These are phyloP conservation scores for Claviceps purpurea DNA, from an alignment of 2,329 filamentous ascomycete species.

Conservation along the genomic window DNA sequence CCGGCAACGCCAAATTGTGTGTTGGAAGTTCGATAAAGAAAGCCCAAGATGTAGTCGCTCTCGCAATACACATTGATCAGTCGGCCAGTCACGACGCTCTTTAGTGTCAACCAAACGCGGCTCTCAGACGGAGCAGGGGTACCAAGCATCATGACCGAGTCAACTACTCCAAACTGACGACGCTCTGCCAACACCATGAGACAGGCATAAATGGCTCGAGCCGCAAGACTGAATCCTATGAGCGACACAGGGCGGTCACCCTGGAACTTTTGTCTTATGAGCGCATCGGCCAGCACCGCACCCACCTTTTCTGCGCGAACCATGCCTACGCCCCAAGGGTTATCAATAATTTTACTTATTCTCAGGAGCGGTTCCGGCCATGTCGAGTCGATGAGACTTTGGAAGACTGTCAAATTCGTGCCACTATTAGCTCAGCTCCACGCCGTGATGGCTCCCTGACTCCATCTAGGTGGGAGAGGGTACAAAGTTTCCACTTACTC, in stretches of 20 bases:
- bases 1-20: slow-evolving; percentile 77
- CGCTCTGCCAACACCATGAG: slow-evolving; percentile 68
- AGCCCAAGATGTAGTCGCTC: slow-evolving; percentile 77
- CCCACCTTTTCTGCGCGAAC: slow-evolving; percentile 61
- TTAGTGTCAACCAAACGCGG: slow-evolving; percentile 62
- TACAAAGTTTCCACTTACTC: slow-evolving; percentile 24
- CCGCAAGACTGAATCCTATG: slow-evolving; percentile 71
- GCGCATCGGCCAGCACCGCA: slow-evolving; percentile 61
- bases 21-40: slow-evolving; percentile 72
- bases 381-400: slow-evolving; percentile 40
- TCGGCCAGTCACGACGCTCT: slow-evolving; percentile 66
- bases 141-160: slow-evolving; percentile 76
- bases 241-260: slow-evolving; percentile 71
- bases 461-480: neutral
- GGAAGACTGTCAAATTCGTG: slow-evolving; percentile 29
- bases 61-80: slow-evolving; percentile 85
- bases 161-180: slow-evolving; percentile 71
- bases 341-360: slow-evolving; percentile 63
- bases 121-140: slow-evolving; percentile 62
- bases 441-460: neutral
- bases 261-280: slow-evolving; percentile 64
- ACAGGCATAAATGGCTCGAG: slow-evolving; percentile 73
- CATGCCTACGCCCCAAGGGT: slow-evolving; percentile 67
- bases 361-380: slow-evolving; percentile 54
- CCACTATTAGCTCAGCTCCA: neutral